Percentiles rank a stretch among this genome's conserved stretches.
Conservation (phyloP, 495 filamentous ascomycete genomes). For the Cercophora scortea region DNA sequence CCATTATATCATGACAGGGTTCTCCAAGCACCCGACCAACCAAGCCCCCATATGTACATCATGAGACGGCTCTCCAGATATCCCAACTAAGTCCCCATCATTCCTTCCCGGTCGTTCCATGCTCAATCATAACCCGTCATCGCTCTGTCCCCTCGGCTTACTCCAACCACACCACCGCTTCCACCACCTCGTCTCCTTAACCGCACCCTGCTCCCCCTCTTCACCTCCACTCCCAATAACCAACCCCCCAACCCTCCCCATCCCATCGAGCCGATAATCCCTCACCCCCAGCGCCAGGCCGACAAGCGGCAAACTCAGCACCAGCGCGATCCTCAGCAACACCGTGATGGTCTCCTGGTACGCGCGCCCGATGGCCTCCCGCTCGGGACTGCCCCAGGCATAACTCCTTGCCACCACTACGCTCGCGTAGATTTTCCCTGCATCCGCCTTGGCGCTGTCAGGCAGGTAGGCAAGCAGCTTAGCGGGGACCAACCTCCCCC, state of each 20-base stretch:
- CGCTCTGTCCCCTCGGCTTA: no score
- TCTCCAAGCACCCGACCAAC: no score
- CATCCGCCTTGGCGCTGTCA: slow-evolving; percentile 32
- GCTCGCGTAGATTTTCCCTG: slow-evolving; percentile 42
- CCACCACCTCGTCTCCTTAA: no score
- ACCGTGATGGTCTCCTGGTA: slow-evolving; percentile 47
- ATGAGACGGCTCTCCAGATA: no score
- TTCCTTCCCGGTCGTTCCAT: no score
- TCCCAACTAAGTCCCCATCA: no score
- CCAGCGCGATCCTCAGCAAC: slow-evolving; percentile 41
- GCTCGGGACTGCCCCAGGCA: slow-evolving; percentile 33
- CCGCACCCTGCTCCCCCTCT: neutral
- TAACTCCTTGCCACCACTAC: slow-evolving; percentile 45
- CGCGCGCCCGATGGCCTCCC: slow-evolving; percentile 44
- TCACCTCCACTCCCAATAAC: neutral
- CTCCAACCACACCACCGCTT: no score
- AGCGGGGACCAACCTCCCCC: slow-evolving; percentile 46
- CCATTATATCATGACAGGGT: no score
- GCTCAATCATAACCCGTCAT: no score
- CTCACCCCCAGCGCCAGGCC: slow-evolving; percentile 36
- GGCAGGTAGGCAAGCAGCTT: slow-evolving; percentile 49
- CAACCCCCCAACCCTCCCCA: neutral
- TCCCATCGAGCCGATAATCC: slow-evolving; percentile 39
- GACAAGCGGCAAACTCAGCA: slow-evolving; percentile 35
- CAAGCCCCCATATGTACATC: no score